Base-by-base conservation (phyloP, 345 rosid genomes). In the Acer yangbiense region DNA sequence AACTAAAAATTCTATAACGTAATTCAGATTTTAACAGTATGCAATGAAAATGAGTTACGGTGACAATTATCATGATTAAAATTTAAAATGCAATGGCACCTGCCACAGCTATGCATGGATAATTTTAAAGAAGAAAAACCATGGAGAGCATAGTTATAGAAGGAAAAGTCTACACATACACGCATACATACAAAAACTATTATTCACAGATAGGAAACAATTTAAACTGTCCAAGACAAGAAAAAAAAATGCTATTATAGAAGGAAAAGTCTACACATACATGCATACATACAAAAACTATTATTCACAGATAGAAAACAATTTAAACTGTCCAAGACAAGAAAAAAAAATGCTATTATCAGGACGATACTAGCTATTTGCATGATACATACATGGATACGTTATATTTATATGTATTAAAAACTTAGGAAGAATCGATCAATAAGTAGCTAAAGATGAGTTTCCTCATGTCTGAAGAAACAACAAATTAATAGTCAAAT, bases 391-490 rank as follows among this genome's bases (percentile, higher is more conserved):
- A 17, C 20, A 54, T 54, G 18, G 18, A 54, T 6, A 54, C n/a
- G 16, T 14, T 16, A 54, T 4, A 54, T 52, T 11, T 52, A 52
- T 52, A 52, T 14, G 16, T 50, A 50, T 50, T 50, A 54, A 54
- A 54, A 54, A 54, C n/a, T 54, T 54, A 14, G n/a, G 17, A 54
- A 54, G 58, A 4, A 9, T 9, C 7, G 64, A 18, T 60, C 10
- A n/a, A 2, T n/a, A 60, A 60, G 23, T 21, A 46, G 50, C 50
- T 9, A 46, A 12, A 46, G n/a, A 25, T 29, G 61, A 57, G 65
- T 43, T 60, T 61, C 20, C 18, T 71, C 68, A 57, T 57, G 68
- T 71, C 50, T 74, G 35, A 76, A 68, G 20, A 44, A 43, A 41
- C 14, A 71, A 65, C 32, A 65, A 20, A 70, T n/a, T 17, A 74